A percentile compares a stretch with the other conserved stretches of the same genome.
These are phyloP conservation scores for Sphaerulina musiva DNA, from an alignment of 2,329 filamentous ascomycete genomes.

Conservation along the genomic window DNA sequence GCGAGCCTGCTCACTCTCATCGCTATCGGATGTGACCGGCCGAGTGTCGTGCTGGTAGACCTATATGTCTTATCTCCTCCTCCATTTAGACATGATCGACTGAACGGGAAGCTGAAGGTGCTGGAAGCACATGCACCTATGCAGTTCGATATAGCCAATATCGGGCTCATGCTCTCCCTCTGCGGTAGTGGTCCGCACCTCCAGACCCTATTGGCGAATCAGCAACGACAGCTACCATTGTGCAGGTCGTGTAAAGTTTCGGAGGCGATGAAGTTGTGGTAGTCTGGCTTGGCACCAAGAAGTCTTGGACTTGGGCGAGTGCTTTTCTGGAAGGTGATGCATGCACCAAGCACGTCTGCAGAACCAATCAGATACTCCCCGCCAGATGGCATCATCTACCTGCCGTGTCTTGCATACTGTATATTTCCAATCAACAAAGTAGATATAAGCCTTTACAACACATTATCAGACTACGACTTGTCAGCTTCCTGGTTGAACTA, in stretches of 20 bases:
- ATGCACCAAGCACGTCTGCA: constrained; percentile 8
- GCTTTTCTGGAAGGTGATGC: constrained; percentile 6
- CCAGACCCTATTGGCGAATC: not conserved
- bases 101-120: constrained; percentile 2
- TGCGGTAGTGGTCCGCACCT: not conserved
- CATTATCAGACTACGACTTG: too few species aligned
- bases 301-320: not conserved
- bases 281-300: constrained; percentile 4
- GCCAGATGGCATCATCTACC: not conserved
- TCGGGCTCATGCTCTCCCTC: not conserved
- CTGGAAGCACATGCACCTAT: constrained; percentile 12
- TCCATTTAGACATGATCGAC: constrained; percentile 6
- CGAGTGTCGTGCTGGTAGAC: too few species aligned
- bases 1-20: too few species aligned
- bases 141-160: not conserved
- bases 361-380: not conserved
- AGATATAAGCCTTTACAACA: too few species aligned
- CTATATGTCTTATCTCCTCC: constrained; percentile 11
- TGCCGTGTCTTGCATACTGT: not conserved
- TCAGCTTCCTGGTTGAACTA: too few species aligned
- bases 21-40: too few species aligned
- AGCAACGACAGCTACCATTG: not conserved
- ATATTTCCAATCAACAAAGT: not conserved
- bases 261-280: not conserved
- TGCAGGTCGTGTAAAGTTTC: constrained; percentile 1